Evolutionary conservation across 257 asterid genomes (phyloP).

Genomic region (Solanum okadae): DNA sequence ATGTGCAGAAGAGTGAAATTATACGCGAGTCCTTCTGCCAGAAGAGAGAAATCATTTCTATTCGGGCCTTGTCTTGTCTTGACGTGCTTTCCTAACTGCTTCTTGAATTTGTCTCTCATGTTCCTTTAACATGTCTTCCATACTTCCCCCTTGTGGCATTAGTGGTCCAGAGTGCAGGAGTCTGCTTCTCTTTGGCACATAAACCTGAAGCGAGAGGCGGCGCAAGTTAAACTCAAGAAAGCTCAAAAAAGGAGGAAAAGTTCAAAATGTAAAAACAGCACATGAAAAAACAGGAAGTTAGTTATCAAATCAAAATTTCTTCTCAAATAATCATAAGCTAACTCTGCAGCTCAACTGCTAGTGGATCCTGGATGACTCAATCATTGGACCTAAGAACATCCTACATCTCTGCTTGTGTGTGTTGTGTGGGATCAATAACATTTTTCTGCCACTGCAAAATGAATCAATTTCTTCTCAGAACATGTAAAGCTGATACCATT

Average conservation of each 20-base stretch:
- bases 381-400: background rate
- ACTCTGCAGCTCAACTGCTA: background rate
- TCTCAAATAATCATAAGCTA: background rate
- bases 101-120: constrained; percentile 65
- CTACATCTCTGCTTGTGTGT: background rate
- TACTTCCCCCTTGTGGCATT: constrained; percentile 56
- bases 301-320: background rate
- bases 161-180: constrained; percentile 59
- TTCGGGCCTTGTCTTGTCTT: constrained; percentile 20
- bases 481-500: background rate
- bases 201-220: constrained; percentile 25
- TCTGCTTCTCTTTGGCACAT: constrained; percentile 36
- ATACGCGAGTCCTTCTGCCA: background rate
- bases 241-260: background rate
- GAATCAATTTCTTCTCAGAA: background rate
- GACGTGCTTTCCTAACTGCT: constrained; percentile 57
- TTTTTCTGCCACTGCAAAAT: background rate
- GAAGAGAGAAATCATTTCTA: background rate
- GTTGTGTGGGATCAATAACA: background rate
- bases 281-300: background rate
- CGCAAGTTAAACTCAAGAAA: background rate
- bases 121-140: constrained; percentile 70
- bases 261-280: background rate
- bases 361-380: background rate
- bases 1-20: background rate